Evolutionary conservation across 306 rosid species (phyloP).

Genomic region (Prosopis cineraria): DNA sequence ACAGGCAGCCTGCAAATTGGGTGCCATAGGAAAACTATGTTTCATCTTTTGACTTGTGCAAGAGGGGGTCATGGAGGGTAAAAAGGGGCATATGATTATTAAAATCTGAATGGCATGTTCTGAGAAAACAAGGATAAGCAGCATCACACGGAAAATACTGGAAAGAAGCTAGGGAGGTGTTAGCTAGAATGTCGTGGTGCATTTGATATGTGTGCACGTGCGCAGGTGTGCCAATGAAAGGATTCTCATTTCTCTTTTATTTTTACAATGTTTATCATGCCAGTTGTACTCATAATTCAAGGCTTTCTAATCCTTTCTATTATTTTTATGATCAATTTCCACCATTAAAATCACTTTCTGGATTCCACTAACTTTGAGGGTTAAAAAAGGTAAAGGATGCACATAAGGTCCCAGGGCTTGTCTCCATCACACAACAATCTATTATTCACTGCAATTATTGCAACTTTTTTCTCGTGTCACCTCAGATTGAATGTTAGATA

Average conservation of each 20-base stretch:
- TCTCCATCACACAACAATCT: neutral
- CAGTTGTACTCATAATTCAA: neutral
- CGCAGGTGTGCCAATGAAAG: neutral
- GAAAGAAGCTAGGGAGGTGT: neutral
- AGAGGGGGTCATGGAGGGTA: neutral
- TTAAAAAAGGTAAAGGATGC: constrained; percentile 50
- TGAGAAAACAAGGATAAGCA: neutral
- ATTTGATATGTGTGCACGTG: neutral
- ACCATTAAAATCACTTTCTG: neutral
- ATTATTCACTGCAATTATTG: neutral
- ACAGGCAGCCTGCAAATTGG: constrained; percentile 63
- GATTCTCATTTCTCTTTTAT: neutral
- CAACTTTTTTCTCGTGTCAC: neutral
- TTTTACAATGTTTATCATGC: neutral
- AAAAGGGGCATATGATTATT: neutral
- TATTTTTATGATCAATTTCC: neutral
- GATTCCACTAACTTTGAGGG: neutral
- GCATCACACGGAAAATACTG: neutral
- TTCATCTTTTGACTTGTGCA: neutral
- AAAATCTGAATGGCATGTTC: neutral
- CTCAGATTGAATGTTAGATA: neutral
- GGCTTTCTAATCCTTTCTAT: neutral
- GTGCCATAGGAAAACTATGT: neutral
- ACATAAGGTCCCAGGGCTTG: neutral
- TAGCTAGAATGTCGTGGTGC: neutral